Conservation (phyloP, 2,329 filamentous ascomycete species). For the Aureobasidium sp. region DNA sequence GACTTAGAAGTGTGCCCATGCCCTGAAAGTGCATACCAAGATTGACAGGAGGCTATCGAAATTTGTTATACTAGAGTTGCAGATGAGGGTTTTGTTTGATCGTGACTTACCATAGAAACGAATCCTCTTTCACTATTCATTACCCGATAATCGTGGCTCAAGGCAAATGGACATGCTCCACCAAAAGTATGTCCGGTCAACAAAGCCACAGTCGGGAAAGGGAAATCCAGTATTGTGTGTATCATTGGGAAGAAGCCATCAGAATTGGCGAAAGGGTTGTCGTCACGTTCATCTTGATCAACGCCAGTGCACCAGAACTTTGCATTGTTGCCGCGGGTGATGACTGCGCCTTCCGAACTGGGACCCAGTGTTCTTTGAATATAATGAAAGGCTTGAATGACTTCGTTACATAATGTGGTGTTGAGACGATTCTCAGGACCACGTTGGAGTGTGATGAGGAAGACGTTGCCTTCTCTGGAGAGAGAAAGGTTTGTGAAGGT, state of each 20-base stretch:
- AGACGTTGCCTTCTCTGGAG: conserved; percentile 39
- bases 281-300: conserved; percentile 27
- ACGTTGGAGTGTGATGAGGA: conserved; percentile 47
- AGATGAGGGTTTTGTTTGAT: background rate
- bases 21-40: conserved; percentile 48
- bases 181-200: conserved; percentile 43
- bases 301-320: conserved; percentile 43
- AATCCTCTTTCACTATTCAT: conserved; percentile 41
- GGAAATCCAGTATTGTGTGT: conserved; percentile 28
- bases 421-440: conserved; percentile 47
- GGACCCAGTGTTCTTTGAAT: conserved; percentile 40
- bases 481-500: conserved; percentile 32
- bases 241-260: conserved; percentile 29
- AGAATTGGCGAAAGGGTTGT: conserved; percentile 26
- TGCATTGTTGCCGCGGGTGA: conserved; percentile 43
- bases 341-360: conserved; percentile 42
- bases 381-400: conserved; percentile 41
- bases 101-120: conserved; percentile 30
- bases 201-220: conserved; percentile 37
- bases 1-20: conserved; percentile 42
- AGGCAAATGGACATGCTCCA: conserved; percentile 38
- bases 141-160: conserved; percentile 40
- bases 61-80: background rate
- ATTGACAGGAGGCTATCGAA: conserved; percentile 38
- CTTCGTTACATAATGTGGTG: conserved; percentile 41